Evolutionary conservation across 257 asterid species (phyloP).

Genomic region (Solanum neorickii): DNA sequence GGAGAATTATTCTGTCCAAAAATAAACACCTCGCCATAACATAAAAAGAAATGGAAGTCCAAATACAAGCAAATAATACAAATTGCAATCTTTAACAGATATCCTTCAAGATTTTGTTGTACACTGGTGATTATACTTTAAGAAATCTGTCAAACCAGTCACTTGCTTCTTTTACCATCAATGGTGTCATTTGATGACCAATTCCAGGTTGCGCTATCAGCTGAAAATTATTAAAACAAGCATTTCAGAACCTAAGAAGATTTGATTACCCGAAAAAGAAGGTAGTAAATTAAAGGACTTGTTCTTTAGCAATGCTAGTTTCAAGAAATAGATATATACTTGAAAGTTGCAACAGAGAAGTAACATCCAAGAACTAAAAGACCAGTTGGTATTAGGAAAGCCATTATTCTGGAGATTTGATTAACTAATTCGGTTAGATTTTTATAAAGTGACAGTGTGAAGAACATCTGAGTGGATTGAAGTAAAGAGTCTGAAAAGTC

Average conservation of each 20-base stretch:
- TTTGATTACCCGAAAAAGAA: background rate
- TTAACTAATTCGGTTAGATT: background rate
- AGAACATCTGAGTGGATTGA: background rate
- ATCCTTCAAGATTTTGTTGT: background rate
- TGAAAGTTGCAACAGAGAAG: background rate
- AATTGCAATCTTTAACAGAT: background rate
- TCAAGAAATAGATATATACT: background rate
- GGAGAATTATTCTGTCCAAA: background rate
- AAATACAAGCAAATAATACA: background rate
- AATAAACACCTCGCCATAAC: background rate
- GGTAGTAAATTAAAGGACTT: background rate
- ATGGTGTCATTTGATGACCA: slow-evolving; percentile 62
- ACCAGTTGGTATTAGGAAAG: background rate
- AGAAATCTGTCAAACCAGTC: slow-evolving; percentile 53
- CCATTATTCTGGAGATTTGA: background rate
- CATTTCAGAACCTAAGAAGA: background rate
- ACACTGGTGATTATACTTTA: background rate
- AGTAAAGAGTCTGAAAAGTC: background rate
- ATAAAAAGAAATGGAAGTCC: background rate
- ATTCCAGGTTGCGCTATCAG: slow-evolving; percentile 53
- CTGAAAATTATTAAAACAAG: slow-evolving; percentile 16
- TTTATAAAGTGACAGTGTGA: background rate
- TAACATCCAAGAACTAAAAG: background rate
- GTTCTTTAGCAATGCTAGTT: background rate
- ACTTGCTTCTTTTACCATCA: slow-evolving; percentile 72